These are phyloP conservation scores for Ustilago bromivora DNA, from an alignment of 1,284 basidiomycete species.

Conservation along the genomic window DNA sequence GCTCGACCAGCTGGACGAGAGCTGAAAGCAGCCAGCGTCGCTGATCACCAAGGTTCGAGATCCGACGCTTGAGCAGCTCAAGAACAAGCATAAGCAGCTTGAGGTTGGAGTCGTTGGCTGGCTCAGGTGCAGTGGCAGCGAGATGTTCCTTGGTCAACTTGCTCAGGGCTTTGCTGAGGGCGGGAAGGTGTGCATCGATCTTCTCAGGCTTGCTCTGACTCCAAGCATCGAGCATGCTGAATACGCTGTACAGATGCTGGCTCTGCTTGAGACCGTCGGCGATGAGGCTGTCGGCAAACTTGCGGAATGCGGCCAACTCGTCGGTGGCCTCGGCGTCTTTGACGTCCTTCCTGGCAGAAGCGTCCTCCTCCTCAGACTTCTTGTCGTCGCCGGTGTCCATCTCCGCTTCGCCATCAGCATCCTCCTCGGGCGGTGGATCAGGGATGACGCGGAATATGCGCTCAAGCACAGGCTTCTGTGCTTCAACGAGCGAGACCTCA, in stretches of 20 bases:
- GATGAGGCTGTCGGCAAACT: constrained; percentile 80
- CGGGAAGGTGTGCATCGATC: constrained; percentile 82
- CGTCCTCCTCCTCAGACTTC: constrained; percentile 78
- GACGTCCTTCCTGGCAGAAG: constrained; percentile 24
- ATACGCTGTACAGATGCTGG: constrained; percentile 80
- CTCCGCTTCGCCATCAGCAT: constrained; percentile 55
- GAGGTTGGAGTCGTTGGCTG: constrained; percentile 65
- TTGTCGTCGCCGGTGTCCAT: constrained; percentile 74
- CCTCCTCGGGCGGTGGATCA: constrained; percentile 53
- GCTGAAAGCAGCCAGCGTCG: constrained; percentile 78
- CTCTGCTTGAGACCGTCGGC: constrained; percentile 83
- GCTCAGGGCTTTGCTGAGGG: constrained; percentile 85
- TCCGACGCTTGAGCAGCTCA: constrained; percentile 73
- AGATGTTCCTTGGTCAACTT: constrained; percentile 91
- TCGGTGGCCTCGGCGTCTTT: constrained; percentile 63
- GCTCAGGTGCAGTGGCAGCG: constrained; percentile 70
- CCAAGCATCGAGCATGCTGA: constrained; percentile 89
- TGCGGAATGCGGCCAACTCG: constrained; percentile 81
- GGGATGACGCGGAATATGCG: constrained; percentile 86
- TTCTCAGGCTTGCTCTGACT: constrained; percentile 84
- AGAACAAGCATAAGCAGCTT: constrained; percentile 73
- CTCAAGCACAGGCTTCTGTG: constrained; percentile 77
- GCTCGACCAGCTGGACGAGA: constrained; percentile 86
- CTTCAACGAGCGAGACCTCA: constrained; percentile 57
- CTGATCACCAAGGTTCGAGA: constrained; percentile 74